phyloP scores from a whole-genome alignment of 2,329 filamentous ascomycete species.

The Dactylellina sp. region DNA sequence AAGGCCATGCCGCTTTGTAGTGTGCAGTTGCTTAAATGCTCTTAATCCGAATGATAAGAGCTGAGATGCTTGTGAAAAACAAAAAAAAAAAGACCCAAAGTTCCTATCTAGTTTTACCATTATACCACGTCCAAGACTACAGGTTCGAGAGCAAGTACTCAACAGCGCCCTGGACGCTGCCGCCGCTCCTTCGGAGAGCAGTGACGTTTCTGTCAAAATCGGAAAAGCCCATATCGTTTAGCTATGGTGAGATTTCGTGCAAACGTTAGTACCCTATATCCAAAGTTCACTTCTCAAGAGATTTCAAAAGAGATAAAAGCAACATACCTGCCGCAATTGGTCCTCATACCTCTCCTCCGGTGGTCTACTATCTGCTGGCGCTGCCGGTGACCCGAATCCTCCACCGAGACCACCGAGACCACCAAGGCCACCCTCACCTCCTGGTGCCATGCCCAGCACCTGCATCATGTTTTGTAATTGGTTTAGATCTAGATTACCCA shows the following conservation, averaged over 20 bases:
- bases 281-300: no score
- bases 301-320: not conserved
- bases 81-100: no score
- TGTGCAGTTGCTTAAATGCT: no score
- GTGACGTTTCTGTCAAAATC: conserved; percentile 95
- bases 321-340: conserved; percentile 72
- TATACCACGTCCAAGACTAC: no score
- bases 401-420: conserved; percentile 60
- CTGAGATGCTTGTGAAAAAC: no score
- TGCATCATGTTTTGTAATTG: conserved; percentile 71
- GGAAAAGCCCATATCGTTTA: conserved; percentile 99
- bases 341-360: conserved; percentile 93
- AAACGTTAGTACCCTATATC: no score
- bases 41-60: not conserved
- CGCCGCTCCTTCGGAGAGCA: conserved; percentile 86
- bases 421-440: conserved; percentile 60
- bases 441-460: conserved; percentile 62
- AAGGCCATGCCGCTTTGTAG: no score
- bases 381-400: conserved; percentile 63
- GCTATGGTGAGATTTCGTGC: conserved; percentile 68
- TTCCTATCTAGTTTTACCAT: not conserved
- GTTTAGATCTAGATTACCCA: conserved; percentile 66
- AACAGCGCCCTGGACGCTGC: conserved; percentile 91
- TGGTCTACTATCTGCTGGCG: conserved; percentile 82
- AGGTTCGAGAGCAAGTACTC: conserved; percentile 82